Percentiles rank a stretch among this genome's conserved stretches.
phyloP scores from a whole-genome alignment of 2,329 filamentous ascomycete genomes.

The Dactylellina parvicollis region DNA sequence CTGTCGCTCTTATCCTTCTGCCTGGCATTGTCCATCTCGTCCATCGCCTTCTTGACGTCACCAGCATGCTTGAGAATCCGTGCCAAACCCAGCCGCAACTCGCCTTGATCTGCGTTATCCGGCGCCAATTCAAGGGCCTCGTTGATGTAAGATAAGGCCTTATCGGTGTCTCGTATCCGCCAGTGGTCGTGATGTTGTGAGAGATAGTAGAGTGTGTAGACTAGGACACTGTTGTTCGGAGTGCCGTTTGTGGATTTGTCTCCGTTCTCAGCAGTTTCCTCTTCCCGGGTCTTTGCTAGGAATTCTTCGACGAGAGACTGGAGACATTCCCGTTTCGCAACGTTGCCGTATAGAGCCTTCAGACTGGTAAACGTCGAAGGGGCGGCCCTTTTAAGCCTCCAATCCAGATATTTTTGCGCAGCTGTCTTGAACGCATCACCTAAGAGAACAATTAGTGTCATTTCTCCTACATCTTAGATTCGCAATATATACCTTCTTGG shows the following conservation, averaged over 20 bases:
- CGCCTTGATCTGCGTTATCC: conserved; percentile 71
- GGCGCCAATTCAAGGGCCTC: conserved; percentile 82
- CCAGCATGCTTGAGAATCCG: conserved; percentile 92
- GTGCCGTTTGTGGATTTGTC: conserved; percentile 66
- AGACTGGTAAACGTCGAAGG: conserved; percentile 97
- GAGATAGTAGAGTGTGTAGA: conserved; percentile 88
- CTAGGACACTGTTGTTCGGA: conserved; percentile 68
- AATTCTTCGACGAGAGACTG: conserved; percentile 82
- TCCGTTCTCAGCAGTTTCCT: conserved; percentile 63
- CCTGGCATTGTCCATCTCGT: conserved; percentile 87
- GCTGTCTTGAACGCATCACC: conserved; percentile 82
- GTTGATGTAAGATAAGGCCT: conserved; percentile 83
- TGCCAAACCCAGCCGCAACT: conserved; percentile 94
- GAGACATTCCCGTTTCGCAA: conserved; percentile 79
- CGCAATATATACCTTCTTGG: conserved; percentile 70
- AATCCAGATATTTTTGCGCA: conserved; percentile 79
- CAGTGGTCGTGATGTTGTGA: conserved; percentile 97
- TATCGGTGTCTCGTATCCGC: conserved; percentile 81
- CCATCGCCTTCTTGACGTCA: conserved; percentile 79
- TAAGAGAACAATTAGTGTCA: conserved; percentile 42
- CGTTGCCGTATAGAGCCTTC: conserved; percentile 86
- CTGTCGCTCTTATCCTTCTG: conserved; percentile 87
- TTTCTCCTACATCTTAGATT: conserved; percentile 8
- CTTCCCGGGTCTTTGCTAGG: conserved; percentile 64
- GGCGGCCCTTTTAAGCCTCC: conserved; percentile 90